These are phyloP conservation scores for Aspergillus mulundensis DNA, from an alignment of 495 filamentous ascomycete genomes.

Conservation along the genomic window DNA sequence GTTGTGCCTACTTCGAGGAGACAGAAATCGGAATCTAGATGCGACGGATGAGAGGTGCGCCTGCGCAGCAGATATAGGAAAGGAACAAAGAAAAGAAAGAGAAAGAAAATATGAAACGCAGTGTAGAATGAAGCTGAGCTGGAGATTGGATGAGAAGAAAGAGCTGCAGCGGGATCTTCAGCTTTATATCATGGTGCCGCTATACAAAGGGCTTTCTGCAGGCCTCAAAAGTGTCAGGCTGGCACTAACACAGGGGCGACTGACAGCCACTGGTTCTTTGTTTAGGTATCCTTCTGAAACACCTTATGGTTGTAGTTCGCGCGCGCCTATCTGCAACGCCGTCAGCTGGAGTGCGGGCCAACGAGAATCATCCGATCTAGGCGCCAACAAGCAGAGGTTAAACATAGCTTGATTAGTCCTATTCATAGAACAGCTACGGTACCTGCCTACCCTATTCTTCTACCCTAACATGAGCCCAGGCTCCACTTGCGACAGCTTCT, in stretches of 20 bases:
- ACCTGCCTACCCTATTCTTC: background rate
- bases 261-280: slow-evolving; percentile 7
- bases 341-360: background rate
- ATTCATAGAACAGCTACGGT: slow-evolving; percentile 3
- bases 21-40: background rate
- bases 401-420: slow-evolving; percentile 4
- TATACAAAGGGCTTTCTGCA: background rate
- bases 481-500: background rate
- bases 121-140: slow-evolving; percentile 13
- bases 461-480: background rate
- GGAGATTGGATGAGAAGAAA: background rate
- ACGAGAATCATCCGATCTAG: background rate
- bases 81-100: slow-evolving; percentile 6
- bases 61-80: slow-evolving; percentile 12
- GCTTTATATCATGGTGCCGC: background rate
- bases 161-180: background rate
- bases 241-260: background rate
- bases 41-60: slow-evolving; percentile 7
- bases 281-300: slow-evolving; percentile 5
- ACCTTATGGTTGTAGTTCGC: slow-evolving; percentile 7
- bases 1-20: slow-evolving; percentile 3
- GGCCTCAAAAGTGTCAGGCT: background rate
- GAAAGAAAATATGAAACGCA: slow-evolving; percentile 11
- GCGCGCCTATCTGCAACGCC: slow-evolving; percentile 7
- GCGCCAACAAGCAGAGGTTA: background rate